Percentiles rank a stretch among this genome's conserved stretches.
These are phyloP conservation scores for Ophiocordyceps sinensis DNA, from an alignment of 2,329 filamentous ascomycete genomes.

Conservation along the genomic window DNA sequence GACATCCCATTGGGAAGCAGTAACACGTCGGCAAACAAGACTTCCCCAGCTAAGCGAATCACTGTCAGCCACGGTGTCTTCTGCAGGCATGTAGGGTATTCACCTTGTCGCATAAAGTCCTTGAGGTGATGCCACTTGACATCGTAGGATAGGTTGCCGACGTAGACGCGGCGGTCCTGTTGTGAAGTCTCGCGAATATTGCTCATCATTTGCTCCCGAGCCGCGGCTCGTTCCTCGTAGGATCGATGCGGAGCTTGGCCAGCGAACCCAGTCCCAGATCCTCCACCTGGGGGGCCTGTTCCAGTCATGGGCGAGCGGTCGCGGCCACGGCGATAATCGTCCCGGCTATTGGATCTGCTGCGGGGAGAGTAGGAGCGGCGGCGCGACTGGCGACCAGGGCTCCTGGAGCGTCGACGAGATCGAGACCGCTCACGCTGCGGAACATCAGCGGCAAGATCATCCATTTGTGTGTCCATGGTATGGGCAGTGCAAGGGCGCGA, in stretches of 20 bases:
- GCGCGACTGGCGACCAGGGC: slow-evolving; percentile 53
- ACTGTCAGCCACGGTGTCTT: slow-evolving; percentile 22
- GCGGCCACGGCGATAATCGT: slow-evolving; percentile 61
- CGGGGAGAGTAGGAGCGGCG: slow-evolving; percentile 69
- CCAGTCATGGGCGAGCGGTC: slow-evolving; percentile 78
- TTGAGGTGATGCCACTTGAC: slow-evolving; percentile 99
- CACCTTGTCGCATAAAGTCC: slow-evolving; percentile 99
- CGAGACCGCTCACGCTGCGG: slow-evolving; percentile 70
- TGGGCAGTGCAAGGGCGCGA: background rate
- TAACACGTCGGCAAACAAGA: slow-evolving; percentile 98
- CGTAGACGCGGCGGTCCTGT: slow-evolving; percentile 98
- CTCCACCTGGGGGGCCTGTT: slow-evolving; percentile 53
- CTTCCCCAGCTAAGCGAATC: slow-evolving; percentile 69
- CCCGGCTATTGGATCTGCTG: slow-evolving; percentile 60
- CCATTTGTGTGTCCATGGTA: background rate
- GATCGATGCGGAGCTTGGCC: slow-evolving; percentile 50
- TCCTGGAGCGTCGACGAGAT: slow-evolving; percentile 73
- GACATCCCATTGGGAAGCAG: slow-evolving; percentile 99
- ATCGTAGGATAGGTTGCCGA: slow-evolving; percentile 97
- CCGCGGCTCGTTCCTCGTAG: slow-evolving; percentile 68
- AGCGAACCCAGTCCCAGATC: slow-evolving; percentile 52
- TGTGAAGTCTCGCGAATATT: slow-evolving; percentile 88
- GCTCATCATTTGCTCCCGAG: slow-evolving; percentile 93
- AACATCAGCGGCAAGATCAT: slow-evolving; percentile 10
- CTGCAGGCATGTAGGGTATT: slow-evolving; percentile 19